A percentile compares a stretch with the other conserved stretches of the same genome.
These are phyloP conservation scores for Hericium coralloides DNA, from an alignment of 768 basidiomycete species.

Conservation along the genomic window DNA sequence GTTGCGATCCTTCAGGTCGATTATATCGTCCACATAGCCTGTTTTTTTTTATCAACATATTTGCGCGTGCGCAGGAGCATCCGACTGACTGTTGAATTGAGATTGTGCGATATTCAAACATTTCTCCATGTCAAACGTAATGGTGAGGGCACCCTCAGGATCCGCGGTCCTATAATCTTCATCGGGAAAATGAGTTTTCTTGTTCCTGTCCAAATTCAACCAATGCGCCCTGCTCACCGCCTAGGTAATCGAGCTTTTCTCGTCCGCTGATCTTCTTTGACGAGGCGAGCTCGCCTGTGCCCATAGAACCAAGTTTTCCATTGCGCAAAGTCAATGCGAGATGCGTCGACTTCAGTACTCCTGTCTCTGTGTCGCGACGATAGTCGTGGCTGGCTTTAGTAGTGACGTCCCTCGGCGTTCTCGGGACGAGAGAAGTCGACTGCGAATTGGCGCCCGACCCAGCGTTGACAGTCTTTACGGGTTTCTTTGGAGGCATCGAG, in stretches of 20 bases:
- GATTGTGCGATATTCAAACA: conserved; percentile 65
- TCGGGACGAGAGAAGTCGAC: conserved; percentile 32
- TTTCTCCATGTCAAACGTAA: conserved; percentile 35
- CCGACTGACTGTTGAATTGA: conserved; percentile 53
- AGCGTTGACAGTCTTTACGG: too few relatives aligned
- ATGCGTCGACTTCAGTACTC: conserved; percentile 47
- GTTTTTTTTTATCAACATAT: background rate
- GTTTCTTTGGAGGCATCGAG: too few relatives aligned
- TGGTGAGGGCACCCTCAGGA: too few relatives aligned
- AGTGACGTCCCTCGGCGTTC: conserved; percentile 47
- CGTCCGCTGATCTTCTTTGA: conserved; percentile 58
- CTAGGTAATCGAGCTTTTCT: conserved; percentile 73
- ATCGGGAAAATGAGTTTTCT: conserved; percentile 2
- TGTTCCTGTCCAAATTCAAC: background rate
- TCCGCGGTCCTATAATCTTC: background rate
- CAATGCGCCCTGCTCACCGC: conserved; percentile 38
- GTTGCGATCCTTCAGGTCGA: conserved; percentile 54
- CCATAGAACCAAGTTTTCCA: conserved; percentile 63
- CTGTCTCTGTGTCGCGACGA: conserved; percentile 33
- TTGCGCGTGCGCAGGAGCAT: background rate
- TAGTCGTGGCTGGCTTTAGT: conserved; percentile 17
- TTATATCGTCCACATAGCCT: conserved; percentile 67
- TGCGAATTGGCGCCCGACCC: too few relatives aligned
- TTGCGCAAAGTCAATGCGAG: conserved; percentile 68
- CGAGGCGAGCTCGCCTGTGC: conserved; percentile 57